A percentile compares a stretch with the other conserved stretches of the same genome.
Conservation (phyloP, 108 stramenopile species). For the Skeletonema potamos region DNA sequence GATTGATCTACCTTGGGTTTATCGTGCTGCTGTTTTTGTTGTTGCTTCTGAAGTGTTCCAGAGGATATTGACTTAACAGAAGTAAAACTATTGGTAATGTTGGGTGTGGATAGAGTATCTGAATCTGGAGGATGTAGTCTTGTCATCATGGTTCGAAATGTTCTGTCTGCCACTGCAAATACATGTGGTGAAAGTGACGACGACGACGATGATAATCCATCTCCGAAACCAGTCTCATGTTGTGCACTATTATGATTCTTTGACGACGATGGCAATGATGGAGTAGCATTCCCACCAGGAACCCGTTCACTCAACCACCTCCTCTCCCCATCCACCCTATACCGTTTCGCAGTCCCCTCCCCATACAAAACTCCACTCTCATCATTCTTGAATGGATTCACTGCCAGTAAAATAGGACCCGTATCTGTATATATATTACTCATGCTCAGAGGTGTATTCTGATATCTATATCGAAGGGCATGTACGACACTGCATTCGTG, state of each 20-base stretch:
- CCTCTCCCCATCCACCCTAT: slow-evolving; percentile 16
- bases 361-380: slow-evolving; percentile 25
- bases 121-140: slow-evolving; percentile 12
- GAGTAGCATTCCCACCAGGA: too few relatives aligned
- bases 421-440: slow-evolving; percentile 51
- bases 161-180: slow-evolving; percentile 75
- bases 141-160: slow-evolving; percentile 73
- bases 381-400: slow-evolving; percentile 61
- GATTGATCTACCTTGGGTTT: slow-evolving; percentile 37
- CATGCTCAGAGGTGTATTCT: slow-evolving; percentile 1
- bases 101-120: neutral
- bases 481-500: slow-evolving; percentile 48
- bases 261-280: neutral
- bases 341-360: slow-evolving; percentile 2
- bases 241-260: neutral
- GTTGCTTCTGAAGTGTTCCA: neutral
- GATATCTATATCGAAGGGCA: slow-evolving; percentile 43
- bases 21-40: neutral
- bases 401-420: slow-evolving; percentile 63
- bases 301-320: slow-evolving; percentile 15
- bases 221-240: neutral
- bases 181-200: slow-evolving; percentile 70
- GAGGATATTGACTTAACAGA: neutral
- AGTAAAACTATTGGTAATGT: neutral
- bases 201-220: neutral